A percentile compares a stretch with the other conserved stretches of the same genome.
These are phyloP conservation scores for Cryptosporidium andersoni DNA, from an alignment of 169 alveolate genomes.

Conservation along the genomic window DNA sequence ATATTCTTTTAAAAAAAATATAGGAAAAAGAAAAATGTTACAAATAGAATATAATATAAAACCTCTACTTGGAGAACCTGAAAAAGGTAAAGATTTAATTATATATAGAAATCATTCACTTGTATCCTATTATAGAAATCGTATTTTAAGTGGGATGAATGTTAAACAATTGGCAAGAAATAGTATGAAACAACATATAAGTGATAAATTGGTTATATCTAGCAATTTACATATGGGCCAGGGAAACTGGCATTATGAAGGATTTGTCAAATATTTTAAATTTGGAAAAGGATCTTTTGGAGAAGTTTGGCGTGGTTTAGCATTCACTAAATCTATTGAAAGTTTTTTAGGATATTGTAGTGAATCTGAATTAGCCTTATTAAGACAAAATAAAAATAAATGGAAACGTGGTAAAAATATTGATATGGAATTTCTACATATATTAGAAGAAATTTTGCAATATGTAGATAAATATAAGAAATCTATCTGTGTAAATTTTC, in stretches of 20 bases:
- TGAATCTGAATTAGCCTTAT: neutral
- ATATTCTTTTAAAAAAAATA: no score
- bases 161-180: no score
- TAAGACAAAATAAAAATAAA: neutral
- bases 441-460: constrained; percentile 31
- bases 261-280: constrained; percentile 40
- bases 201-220: no score
- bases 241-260: constrained; percentile 1
- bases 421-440: constrained; percentile 25
- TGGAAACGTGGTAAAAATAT: constrained; percentile 65
- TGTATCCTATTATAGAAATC: no score
- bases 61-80: no score
- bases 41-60: no score
- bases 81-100: no score
- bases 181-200: no score
- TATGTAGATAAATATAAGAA: neutral
- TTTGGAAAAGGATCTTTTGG: constrained; percentile 58
- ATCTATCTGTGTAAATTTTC: neutral
- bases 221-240: neutral
- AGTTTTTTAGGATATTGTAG: constrained; percentile 52
- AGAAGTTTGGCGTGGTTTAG: constrained; percentile 70
- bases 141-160: no score
- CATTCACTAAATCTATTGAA: constrained; percentile 41
- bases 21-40: no score
- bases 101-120: no score